Percentiles rank a stretch among this genome's conserved stretches.
Evolutionary conservation across 1,284 basidiomycete genomes (phyloP).

Genomic region (Vanrija humicola): DNA sequence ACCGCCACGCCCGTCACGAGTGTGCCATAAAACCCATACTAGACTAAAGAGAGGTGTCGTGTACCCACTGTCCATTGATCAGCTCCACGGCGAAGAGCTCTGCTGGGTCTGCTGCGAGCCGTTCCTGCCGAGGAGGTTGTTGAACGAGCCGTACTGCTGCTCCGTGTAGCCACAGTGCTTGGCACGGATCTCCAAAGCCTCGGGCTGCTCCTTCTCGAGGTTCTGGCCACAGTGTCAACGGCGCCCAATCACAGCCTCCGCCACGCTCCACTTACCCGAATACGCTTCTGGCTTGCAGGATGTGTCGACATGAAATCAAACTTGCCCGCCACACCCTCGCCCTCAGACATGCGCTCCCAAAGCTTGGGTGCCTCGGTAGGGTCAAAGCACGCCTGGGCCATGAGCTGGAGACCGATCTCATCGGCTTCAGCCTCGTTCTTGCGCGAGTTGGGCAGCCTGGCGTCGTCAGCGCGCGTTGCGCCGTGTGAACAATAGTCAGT

Average conservation of each 20-base stretch:
- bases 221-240: neutral
- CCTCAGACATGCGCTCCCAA: slow-evolving; percentile 60
- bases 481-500: neutral
- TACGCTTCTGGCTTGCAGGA: slow-evolving; percentile 64
- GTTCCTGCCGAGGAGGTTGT: neutral
- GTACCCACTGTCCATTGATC: too few relatives aligned
- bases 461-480: neutral
- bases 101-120: too few relatives aligned
- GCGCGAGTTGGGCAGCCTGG: slow-evolving; percentile 73
- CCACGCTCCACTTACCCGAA: slow-evolving; percentile 56
- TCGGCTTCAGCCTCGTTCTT: slow-evolving; percentile 79
- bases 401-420: slow-evolving; percentile 67
- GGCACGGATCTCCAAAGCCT: slow-evolving; percentile 2
- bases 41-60: too few relatives aligned
- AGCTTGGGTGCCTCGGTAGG: slow-evolving; percentile 64
- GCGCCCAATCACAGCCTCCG: neutral
- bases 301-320: slow-evolving; percentile 59
- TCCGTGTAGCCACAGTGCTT: neutral
- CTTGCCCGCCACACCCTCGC: slow-evolving; percentile 51
- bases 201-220: neutral
- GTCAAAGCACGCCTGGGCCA: slow-evolving; percentile 52
- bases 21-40: too few relatives aligned
- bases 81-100: too few relatives aligned
- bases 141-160: neutral
- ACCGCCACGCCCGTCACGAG: too few relatives aligned